Percentiles rank a stretch among this genome's conserved stretches.
These are phyloP conservation scores for Xylaria castorea DNA, from an alignment of 495 filamentous ascomycete genomes.

Conservation along the genomic window DNA sequence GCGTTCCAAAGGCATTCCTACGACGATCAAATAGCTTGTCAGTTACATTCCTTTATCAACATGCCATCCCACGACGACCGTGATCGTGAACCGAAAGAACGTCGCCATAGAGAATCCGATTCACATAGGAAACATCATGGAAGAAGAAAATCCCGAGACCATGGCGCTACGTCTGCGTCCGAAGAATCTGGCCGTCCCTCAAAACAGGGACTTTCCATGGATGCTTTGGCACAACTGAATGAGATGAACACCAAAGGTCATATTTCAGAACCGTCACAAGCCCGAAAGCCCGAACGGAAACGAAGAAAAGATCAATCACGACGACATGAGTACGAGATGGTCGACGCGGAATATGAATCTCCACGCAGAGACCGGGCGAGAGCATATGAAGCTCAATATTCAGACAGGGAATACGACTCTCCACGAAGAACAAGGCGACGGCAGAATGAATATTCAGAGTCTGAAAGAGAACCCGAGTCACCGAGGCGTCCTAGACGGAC, in stretches of 20 bases:
- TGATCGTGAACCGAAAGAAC: slow-evolving; percentile 31
- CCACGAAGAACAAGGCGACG: slow-evolving; percentile 44
- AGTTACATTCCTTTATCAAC: slow-evolving; percentile 13
- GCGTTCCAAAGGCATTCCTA: not conserved
- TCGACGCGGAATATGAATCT: slow-evolving; percentile 35
- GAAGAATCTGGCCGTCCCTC: slow-evolving; percentile 26
- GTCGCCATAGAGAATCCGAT: slow-evolving; percentile 39
- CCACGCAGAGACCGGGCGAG: slow-evolving; percentile 30
- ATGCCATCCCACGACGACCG: slow-evolving; percentile 42
- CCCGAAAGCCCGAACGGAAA: slow-evolving; percentile 34
- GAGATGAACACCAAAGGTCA: slow-evolving; percentile 56
- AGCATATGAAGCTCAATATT: slow-evolving; percentile 33
- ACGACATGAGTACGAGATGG: slow-evolving; percentile 31
- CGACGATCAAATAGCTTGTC: not conserved
- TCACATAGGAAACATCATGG: slow-evolving; percentile 36
- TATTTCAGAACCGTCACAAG: slow-evolving; percentile 30
- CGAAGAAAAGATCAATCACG: slow-evolving; percentile 31
- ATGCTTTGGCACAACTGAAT: slow-evolving; percentile 67
- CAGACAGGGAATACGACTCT: slow-evolving; percentile 35
- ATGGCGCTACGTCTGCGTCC: slow-evolving; percentile 30
- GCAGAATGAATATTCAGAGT: slow-evolving; percentile 39
- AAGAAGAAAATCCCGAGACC: slow-evolving; percentile 39
- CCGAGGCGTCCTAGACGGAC: slow-evolving; percentile 33
- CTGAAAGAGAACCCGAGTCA: slow-evolving; percentile 39
- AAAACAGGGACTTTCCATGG: slow-evolving; percentile 54